Base-by-base conservation (phyloP, 1,139 yeast species). In the Hansenula sp. region DNA sequence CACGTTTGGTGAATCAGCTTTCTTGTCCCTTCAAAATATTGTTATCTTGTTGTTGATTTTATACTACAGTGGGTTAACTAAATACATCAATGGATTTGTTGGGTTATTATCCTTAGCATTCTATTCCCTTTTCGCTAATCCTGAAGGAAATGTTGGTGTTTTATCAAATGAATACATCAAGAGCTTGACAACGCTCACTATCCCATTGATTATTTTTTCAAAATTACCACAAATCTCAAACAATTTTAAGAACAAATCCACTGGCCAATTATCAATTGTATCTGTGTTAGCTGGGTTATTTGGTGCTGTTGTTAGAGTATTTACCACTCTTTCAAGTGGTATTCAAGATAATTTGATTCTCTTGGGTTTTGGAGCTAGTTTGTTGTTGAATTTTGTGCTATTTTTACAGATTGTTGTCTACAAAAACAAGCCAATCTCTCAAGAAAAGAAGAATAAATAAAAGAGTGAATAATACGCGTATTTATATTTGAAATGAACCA, bases 261-360 rank as follows among this genome's bases (percentile, higher is more conserved):
- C 83, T 1, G 71, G 72, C 21, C 81, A 77, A 52, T 66, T 79
- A 48, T 69, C 80, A 17, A 66, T 69, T 14, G 61, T 77, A 34
- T 73, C 82, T 10, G 73, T 79, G 31, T 65, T 71, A 39, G 82
- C 79, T 43, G 76, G 77, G 53, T 65, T 74, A 29, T 43, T 74
- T 12, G 85, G 85, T 0, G 68, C 82, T 4, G 59, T 73, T 27
- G 73, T 77, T 22, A 65, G 86, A 42, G 76, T 79, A 14, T 77
- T 73, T 54, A 79, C 86, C 29, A 75, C 82, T 1, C 40, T 72
- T 32, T 73, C 69, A 46, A 45, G 57, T 32, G 69, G 66, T 31
- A 65, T 64, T 28, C 52, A 56, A 25, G 70, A 66, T 38, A 55
- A 56, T 13, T 37, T 62, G 40, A 55, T 67, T 28, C 45, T 67